Conservation (phyloP, 1,284 basidiomycete species). For the Moesziomyces antarcticus region DNA sequence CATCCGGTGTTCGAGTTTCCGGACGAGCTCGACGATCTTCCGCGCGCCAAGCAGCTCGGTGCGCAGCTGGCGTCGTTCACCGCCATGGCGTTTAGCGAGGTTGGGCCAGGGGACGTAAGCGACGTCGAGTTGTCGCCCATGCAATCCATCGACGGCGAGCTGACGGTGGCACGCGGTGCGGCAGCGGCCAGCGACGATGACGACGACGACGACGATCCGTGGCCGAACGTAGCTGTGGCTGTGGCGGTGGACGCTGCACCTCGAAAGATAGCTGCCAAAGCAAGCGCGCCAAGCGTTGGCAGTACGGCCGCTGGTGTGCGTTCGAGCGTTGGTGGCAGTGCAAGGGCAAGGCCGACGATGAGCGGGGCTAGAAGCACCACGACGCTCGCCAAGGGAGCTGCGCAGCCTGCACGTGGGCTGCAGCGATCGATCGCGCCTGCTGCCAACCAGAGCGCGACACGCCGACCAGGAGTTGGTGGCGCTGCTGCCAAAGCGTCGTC, state of each 20-base stretch:
- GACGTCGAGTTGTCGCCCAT: conserved; percentile 23
- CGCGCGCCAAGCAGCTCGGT: conserved; percentile 46
- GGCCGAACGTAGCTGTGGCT: conserved; percentile 33
- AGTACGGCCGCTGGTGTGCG: conserved; percentile 2
- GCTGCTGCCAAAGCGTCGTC: too few relatives aligned
- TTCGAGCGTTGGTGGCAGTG: not conserved
- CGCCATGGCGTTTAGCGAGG: conserved; percentile 12
- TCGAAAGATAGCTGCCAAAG: not conserved
- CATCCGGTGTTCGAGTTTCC: conserved; percentile 54
- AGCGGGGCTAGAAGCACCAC: too few relatives aligned
- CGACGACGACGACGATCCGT: conserved; percentile 24
- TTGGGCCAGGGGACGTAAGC: conserved; percentile 23
- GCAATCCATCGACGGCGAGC: not conserved
- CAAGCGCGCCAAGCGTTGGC: not conserved
- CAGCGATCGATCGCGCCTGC: conserved; percentile 36
- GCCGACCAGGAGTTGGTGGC: too few relatives aligned
- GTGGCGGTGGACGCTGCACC: not conserved
- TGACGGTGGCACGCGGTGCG: too few relatives aligned
- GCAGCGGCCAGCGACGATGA: conserved; percentile 21
- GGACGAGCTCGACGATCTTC: conserved; percentile 50
- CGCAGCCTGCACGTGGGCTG: conserved; percentile 8
- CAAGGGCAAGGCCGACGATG: not conserved
- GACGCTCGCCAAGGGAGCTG: not conserved
- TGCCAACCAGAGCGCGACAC: conserved; percentile 9
- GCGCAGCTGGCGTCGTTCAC: conserved; percentile 28